Evolutionary conservation across 306 rosid genomes (phyloP).

Genomic region (Sophora flavescens): DNA sequence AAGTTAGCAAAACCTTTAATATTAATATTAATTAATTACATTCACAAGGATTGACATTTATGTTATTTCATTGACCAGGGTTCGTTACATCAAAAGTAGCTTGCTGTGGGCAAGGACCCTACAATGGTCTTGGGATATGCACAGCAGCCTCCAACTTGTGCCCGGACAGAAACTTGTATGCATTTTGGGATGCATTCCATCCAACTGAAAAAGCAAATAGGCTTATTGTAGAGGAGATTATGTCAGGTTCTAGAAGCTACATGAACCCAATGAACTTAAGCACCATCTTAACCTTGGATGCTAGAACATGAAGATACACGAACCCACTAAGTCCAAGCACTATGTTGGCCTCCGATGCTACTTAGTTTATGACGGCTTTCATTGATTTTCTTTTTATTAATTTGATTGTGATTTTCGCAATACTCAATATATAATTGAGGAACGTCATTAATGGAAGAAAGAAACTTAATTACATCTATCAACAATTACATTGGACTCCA

Average conservation of each 20-base stretch:
- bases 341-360: conserved; percentile 1
- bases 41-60: too few relatives aligned
- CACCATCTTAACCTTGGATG: conserved; percentile 62
- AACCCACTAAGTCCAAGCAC: neutral
- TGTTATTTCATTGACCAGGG: conserved; percentile 48
- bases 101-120: conserved; percentile 91
- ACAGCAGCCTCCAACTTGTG: conserved; percentile 62
- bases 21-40: too few relatives aligned
- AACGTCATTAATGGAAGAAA: too few relatives aligned
- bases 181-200: conserved; percentile 79
- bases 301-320: conserved; percentile 16
- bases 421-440: neutral
- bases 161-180: conserved; percentile 58
- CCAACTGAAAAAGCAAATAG: conserved; percentile 74
- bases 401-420: neutral
- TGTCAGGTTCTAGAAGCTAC: conserved; percentile 54
- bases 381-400: neutral
- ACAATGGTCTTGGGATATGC: conserved; percentile 77
- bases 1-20: too few relatives aligned
- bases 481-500: too few relatives aligned
- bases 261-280: conserved; percentile 82
- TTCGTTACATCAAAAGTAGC: conserved; percentile 66
- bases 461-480: too few relatives aligned
- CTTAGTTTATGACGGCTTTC: neutral
- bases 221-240: conserved; percentile 63